Evolutionary conservation across 345 rosid species (phyloP), one percentile per base, ranked within the genome.

Genomic region (Raphanus sativus): DNA sequence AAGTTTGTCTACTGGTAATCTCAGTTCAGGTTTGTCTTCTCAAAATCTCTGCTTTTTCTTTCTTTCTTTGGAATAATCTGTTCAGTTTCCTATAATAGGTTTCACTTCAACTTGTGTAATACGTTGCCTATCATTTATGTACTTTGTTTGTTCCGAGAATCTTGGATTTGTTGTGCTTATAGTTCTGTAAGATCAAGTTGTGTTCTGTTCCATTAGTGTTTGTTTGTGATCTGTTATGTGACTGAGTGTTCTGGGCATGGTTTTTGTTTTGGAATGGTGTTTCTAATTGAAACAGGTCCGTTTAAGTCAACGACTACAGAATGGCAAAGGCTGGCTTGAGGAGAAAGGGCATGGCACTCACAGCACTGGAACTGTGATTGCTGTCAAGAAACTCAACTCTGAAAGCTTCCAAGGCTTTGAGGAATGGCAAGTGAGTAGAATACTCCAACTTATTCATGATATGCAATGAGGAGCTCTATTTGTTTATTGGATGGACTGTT

Each of bases 321-420:
- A 56, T 30, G 98, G 98, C 72, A 94, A 92, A 79, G 98, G 97
- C 45, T 92, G 97, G 97, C 87, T 94, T 65, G 98, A 94, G 24
- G 92, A 90, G 29, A 92, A 86, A 74, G 63, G 26, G 0, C 45
- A 87, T 0, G 90, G 89, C n/a, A 94, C 80, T 81, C 80, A 24
- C 21, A 92, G 85, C 70, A 86, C 25, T 63, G 94, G 87, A 62
- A 86, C 89, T 48, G 86, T 81, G 34, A 76, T 94, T 73, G 98
- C 98, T 64, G 97, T 94, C 56, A 94, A 94, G 80, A 92, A 88
- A 65, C 77, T 92, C 55, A 92, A 89, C 65, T 83, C 95, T 2
- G 97, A 89, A 89, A 88, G 98, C 81, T 73, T 77, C 66, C 98
- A 94, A 83, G 98, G 97, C 3, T 79, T 86, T 25, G 91, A 85